A percentile compares a stretch with the other conserved stretches of the same genome.
phyloP scores from a whole-genome alignment of 1,139 yeast species.

The Debaryomyces sp. region DNA sequence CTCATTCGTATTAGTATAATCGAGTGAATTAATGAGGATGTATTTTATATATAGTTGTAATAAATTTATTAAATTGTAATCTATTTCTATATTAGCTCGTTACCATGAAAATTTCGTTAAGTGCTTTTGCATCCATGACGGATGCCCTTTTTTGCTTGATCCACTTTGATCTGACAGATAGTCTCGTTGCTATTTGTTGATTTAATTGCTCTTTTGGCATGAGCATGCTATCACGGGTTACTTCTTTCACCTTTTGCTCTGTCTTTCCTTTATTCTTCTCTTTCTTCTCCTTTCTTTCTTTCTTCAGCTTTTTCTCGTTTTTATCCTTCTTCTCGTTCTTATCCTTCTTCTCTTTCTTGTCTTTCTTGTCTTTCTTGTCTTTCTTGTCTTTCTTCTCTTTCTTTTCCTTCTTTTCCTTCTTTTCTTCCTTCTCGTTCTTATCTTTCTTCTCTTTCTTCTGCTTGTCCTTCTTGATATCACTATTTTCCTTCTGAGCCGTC shows the following conservation, averaged over 20 bases:
- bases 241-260: conserved; percentile 22
- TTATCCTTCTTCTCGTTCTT: conserved; percentile 27
- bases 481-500: too few species aligned
- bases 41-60: conserved; percentile 3
- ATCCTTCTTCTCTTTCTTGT: conserved; percentile 19
- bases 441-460: too few species aligned
- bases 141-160: conserved; percentile 89
- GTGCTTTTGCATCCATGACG: conserved; percentile 82
- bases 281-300: conserved; percentile 27
- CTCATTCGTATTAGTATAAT: conserved; percentile 31
- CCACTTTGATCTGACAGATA: conserved; percentile 83
- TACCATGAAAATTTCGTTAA: conserved; percentile 92
- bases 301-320: conserved; percentile 29
- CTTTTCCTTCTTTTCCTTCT: too few species aligned
- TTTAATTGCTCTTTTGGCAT: conserved; percentile 32
- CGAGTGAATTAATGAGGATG: background rate
- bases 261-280: conserved; percentile 24
- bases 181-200: conserved; percentile 55
- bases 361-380: conserved; percentile 13
- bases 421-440: too few species aligned
- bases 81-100: conserved; percentile 34
- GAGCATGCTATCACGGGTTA: conserved; percentile 40
- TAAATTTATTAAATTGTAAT: conserved; percentile 5
- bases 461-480: too few species aligned
- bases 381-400: too few species aligned